Base-by-base conservation (phyloP, 2,329 filamentous ascomycete species). In the Biscogniauxia mediterranea region DNA sequence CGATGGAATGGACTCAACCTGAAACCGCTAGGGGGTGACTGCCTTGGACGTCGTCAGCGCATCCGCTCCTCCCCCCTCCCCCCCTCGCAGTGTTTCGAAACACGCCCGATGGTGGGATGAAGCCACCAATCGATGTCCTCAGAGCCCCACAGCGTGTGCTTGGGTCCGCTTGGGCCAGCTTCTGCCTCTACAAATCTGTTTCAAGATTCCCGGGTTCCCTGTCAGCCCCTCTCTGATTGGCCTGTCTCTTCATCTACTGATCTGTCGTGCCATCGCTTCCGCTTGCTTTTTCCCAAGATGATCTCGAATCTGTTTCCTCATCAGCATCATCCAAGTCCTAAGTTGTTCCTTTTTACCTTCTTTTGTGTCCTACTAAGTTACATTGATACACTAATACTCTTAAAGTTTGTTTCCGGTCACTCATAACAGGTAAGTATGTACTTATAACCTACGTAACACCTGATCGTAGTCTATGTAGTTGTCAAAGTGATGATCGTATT, bases 51-150 rank as follows among this genome's bases (percentile, higher is more conserved):
- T 67, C 68, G 66, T 66, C 69, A 65, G 64, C 66, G 54, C 57
- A 57, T 62, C 57, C 61, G 59, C 66, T 59, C 61, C 55, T 59
- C 67, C 65, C 62, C 67, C 57, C 61, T 58, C 66, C 60, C 61
- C 55, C 58, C 67, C 65, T 63, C 67, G 64, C 63, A 66, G 68
- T 65, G 70, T 72, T 72, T 72, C 70, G 70, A 72, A 72, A 70
- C 69, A 70, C 61, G 65, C 63, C 61, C 64, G 59, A 68, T 58
- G 66, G 65, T 66, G 66, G 63, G 63, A 66, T 63, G 64, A 57
- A 64, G 63, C 38, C 55, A 55, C 66, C 64, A 68, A 68, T 68
- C 60, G 61, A 63, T n/a, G 11, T 7, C 59, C 63, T 57, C 62
- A 58, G 61, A 63, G 60, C 55, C 65, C 61, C 58, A 61, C 38